These are phyloP conservation scores for Yamadazyma spencermartinsiae DNA, from an alignment of 1,139 yeast species.

Conservation along the genomic window DNA sequence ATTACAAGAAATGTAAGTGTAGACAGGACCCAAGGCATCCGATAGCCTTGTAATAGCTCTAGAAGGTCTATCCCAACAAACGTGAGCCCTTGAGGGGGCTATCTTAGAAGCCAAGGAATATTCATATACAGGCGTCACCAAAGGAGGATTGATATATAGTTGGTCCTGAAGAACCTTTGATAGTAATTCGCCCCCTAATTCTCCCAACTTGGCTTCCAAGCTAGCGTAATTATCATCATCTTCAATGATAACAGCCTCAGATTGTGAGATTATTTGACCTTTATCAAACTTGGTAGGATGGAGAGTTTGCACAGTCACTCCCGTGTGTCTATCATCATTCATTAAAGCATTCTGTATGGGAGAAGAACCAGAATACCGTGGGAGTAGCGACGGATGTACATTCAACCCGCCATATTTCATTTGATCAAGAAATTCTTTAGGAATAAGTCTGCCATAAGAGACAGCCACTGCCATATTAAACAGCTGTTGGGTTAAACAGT, in stretches of 20 bases:
- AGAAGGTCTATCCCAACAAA: slow-evolving; percentile 48
- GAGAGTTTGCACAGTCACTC: slow-evolving; percentile 85
- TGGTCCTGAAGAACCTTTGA: slow-evolving; percentile 39
- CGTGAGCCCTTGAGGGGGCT: slow-evolving; percentile 36
- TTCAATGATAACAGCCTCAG: slow-evolving; percentile 39
- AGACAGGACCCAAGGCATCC: slow-evolving; percentile 62
- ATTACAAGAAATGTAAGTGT: slow-evolving; percentile 44
- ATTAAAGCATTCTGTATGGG: slow-evolving; percentile 83
- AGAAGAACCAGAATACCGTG: slow-evolving; percentile 82
- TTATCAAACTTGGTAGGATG: slow-evolving; percentile 86
- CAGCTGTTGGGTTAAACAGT: slow-evolving; percentile 17
- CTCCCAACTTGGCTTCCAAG: slow-evolving; percentile 52
- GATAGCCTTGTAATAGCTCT: slow-evolving; percentile 42
- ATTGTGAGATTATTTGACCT: slow-evolving; percentile 71
- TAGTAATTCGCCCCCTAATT: slow-evolving; percentile 61
- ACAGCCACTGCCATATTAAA: slow-evolving; percentile 82
- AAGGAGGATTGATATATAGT: slow-evolving; percentile 25
- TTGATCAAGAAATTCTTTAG: slow-evolving; percentile 49
- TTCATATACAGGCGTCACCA: slow-evolving; percentile 24
- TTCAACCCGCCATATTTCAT: slow-evolving; percentile 72
- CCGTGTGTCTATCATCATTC: slow-evolving; percentile 63
- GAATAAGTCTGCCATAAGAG: slow-evolving; percentile 83
- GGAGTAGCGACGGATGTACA: slow-evolving; percentile 90
- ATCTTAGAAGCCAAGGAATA: slow-evolving; percentile 60
- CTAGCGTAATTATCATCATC: slow-evolving; percentile 42